Base-by-base conservation (phyloP, 1,139 yeast species). In the Magnusiomyces tetraspermus region DNA sequence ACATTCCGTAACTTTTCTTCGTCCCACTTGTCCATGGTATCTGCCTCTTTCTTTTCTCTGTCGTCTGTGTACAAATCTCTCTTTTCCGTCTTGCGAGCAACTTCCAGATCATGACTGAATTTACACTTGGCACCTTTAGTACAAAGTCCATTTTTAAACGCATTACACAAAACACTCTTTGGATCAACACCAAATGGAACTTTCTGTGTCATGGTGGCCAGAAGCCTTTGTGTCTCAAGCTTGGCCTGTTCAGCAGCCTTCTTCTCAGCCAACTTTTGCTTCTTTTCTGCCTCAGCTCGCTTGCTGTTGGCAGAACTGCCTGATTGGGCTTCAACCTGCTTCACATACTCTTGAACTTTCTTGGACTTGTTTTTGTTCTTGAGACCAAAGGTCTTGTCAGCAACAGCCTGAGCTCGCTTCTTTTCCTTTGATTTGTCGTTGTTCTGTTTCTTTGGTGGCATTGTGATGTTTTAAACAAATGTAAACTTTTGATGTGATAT, bases 141-240 rank as follows among this genome's bases (percentile, higher is more conserved):
- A 78, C 99, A 92, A 54, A 79, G 75, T 41, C 96, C 97, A 58
- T 86, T 82, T 71, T 83, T 92, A 80, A 88, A 92, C 69, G 82
- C 83, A 54, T 86, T 88, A 78, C 98, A 94, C 26, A 92, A 72
- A 46, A 94, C 85, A 3, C 95, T 82, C 72, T 92, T 92, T 52
- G 99, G 98, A 71, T 94, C 98, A 57, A 89, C 97, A 51, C 98
- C 98, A 66, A 92, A 90, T 48, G 97, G 96, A 33, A 92, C 90
- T 66, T 88, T 88, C 51, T 76, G 78, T 51, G 86, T 75, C 6
- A 79, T 74, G 1, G 79, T 71, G 47, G 83, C 85, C 62, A 88
- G 79, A 51, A 90, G 71, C 36, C 85, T 84, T 11, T 88, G 83
- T 3, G 96, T 92, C 65, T 90, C 97, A 52, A 78, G 80, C 67